phyloP scores from a whole-genome alignment of 2,329 filamentous ascomycete species.

The Tolypocladium amazonense region DNA sequence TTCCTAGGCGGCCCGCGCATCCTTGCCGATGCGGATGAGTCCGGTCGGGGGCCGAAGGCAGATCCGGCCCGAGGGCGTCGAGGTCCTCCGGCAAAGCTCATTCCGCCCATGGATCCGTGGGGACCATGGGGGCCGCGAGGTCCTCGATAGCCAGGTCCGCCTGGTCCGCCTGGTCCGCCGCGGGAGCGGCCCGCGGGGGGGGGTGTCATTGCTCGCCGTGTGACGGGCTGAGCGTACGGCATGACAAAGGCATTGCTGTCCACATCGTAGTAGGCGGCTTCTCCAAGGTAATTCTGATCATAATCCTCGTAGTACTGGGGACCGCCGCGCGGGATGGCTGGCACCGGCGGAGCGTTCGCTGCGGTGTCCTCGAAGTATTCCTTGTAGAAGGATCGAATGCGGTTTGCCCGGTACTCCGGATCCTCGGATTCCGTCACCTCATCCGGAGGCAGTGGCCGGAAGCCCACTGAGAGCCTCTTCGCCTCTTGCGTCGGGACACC shows the following conservation, averaged over 20 bases:
- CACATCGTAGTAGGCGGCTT: slow-evolving; percentile 56
- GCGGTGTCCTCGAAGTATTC: slow-evolving; percentile 93
- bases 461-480: slow-evolving; percentile 55
- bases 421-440: slow-evolving; percentile 73
- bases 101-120: slow-evolving; percentile 39
- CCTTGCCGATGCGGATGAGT: slow-evolving; percentile 50
- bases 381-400: slow-evolving; percentile 98
- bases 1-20: slow-evolving; percentile 35
- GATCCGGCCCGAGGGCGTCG: slow-evolving; percentile 46
- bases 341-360: slow-evolving; percentile 30
- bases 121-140: slow-evolving; percentile 25
- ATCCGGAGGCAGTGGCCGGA: slow-evolving; percentile 81
- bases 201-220: slow-evolving; percentile 89
- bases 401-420: slow-evolving; percentile 86
- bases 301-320: slow-evolving; percentile 65
- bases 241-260: slow-evolving; percentile 62
- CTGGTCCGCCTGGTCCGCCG: slow-evolving; percentile 20
- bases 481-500: slow-evolving; percentile 44
- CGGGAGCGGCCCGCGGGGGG: slow-evolving; percentile 53
- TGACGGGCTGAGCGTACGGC: slow-evolving; percentile 76
- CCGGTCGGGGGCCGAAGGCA: slow-evolving; percentile 31
- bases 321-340: slow-evolving; percentile 15
- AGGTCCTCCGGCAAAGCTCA: slow-evolving; percentile 31
- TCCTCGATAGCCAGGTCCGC: slow-evolving; percentile 10
- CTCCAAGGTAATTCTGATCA: slow-evolving; percentile 57